A percentile compares a stretch with the other conserved stretches of the same genome.
Conservation (phyloP, 1,139 yeast species). For the Taiozyma sp. region DNA sequence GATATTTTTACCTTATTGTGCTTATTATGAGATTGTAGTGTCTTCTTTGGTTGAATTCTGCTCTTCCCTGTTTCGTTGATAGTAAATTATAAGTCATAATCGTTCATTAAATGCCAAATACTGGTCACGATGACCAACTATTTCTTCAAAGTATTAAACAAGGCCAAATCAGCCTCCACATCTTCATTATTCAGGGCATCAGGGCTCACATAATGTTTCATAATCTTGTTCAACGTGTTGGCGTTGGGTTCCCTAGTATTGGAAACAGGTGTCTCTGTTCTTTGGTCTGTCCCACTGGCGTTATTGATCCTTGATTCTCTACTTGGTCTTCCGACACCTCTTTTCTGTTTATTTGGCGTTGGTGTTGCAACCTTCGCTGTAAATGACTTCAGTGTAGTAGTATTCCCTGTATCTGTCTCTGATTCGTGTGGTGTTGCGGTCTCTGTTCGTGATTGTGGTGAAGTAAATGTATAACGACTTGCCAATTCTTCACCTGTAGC, state of each 20-base stretch:
- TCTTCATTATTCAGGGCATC: slow-evolving; percentile 25
- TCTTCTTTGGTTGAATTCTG: too few species aligned
- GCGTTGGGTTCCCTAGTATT: slow-evolving; percentile 7
- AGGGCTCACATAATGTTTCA: slow-evolving; percentile 27
- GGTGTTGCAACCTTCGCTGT: not conserved
- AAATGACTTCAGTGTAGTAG: too few species aligned
- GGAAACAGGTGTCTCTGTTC: not conserved
- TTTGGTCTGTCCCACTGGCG: not conserved
- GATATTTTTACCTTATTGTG: too few species aligned
- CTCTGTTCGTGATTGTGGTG: not conserved
- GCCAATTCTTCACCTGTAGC: slow-evolving; percentile 24
- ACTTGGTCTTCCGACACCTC: not conserved
- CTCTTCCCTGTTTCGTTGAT: too few species aligned
- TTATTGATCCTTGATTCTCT: not conserved
- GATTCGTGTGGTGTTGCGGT: not conserved
- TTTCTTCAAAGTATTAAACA: slow-evolving; percentile 7
- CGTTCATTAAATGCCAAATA: too few species aligned
- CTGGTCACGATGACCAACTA: not conserved
- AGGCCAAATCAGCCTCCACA: slow-evolving; percentile 26
- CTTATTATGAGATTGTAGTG: too few species aligned
- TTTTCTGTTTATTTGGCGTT: not conserved
- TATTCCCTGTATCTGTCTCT: not conserved
- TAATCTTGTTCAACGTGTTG: slow-evolving; percentile 19
- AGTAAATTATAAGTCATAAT: too few species aligned
- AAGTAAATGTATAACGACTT: slow-evolving; percentile 1